Conservation (phyloP, 495 filamentous ascomycete genomes). For the Lasiosphaeris hirsuta region DNA sequence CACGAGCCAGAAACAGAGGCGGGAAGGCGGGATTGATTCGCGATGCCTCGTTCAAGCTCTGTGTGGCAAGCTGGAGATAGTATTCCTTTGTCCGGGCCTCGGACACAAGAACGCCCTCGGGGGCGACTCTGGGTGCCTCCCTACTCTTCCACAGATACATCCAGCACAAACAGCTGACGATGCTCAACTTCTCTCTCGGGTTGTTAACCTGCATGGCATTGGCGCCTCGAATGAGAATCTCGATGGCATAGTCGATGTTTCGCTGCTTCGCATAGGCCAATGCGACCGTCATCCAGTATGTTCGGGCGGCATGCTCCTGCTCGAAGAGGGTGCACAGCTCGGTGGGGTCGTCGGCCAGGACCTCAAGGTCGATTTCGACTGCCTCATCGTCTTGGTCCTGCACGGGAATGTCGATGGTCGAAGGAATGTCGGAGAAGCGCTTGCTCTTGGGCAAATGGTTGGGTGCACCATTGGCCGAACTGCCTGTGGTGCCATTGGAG, state of each 20-base stretch:
- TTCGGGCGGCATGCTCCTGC: constrained; percentile 80
- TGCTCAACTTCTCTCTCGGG: constrained; percentile 78
- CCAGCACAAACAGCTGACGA: constrained; percentile 86
- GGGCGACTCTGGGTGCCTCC: constrained; percentile 74
- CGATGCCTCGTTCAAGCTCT: constrained; percentile 86
- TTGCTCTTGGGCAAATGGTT: constrained; percentile 35
- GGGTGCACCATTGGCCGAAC: constrained; percentile 15
- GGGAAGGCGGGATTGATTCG: constrained; percentile 90
- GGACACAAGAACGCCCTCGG: constrained; percentile 55
- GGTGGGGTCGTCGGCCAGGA: constrained; percentile 88
- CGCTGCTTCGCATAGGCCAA: constrained; percentile 96
- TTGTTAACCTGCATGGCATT: constrained; percentile 66
- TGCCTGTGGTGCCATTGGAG: constrained; percentile 27
- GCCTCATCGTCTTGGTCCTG: constrained; percentile 74
- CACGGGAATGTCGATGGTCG: constrained; percentile 86
- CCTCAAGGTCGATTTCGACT: constrained; percentile 89
- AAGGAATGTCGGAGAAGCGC: constrained; percentile 84
- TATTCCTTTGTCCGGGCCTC: constrained; percentile 87
- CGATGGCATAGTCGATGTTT: constrained; percentile 89
- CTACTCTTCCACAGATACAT: constrained; percentile 88
- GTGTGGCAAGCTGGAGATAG: constrained; percentile 87
- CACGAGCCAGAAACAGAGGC: constrained; percentile 85
- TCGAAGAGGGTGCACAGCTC: constrained; percentile 92
- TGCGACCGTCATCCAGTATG: constrained; percentile 93
- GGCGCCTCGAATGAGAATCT: constrained; percentile 82